A percentile compares a stretch with the other conserved stretches of the same genome.
Evolutionary conservation across 2,329 filamentous ascomycete genomes (phyloP).

Genomic region (Paecilomyces niveus): DNA sequence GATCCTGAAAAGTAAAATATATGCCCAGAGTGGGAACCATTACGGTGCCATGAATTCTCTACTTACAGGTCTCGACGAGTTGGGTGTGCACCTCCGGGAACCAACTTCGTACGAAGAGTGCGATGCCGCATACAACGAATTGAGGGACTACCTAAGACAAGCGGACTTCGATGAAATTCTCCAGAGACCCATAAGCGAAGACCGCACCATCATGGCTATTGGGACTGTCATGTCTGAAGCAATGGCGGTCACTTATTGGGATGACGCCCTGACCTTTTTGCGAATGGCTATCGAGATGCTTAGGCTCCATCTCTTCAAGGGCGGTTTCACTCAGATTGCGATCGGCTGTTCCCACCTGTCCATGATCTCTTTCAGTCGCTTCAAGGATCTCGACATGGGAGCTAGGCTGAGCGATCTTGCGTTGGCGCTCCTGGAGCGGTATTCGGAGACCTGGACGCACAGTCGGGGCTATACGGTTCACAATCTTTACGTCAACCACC

Average conservation of each 20-base stretch:
- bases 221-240: slow-evolving; percentile 53
- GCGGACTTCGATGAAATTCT: slow-evolving; percentile 43
- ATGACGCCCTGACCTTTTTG: slow-evolving; percentile 53
- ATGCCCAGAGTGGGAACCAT: slow-evolving; percentile 66
- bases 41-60: slow-evolving; percentile 61
- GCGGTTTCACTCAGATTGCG: slow-evolving; percentile 51
- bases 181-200: slow-evolving; percentile 34
- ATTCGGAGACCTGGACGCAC: slow-evolving; percentile 47
- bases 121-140: slow-evolving; percentile 63
- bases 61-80: slow-evolving; percentile 61
- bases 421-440: slow-evolving; percentile 45
- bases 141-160: slow-evolving; percentile 53
- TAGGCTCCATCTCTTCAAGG: slow-evolving; percentile 47
- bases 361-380: slow-evolving; percentile 50
- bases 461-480: slow-evolving; percentile 52
- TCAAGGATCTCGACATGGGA: slow-evolving; percentile 50
- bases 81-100: slow-evolving; percentile 61
- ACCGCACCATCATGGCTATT: slow-evolving; percentile 36
- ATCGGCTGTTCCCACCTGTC: slow-evolving; percentile 54
- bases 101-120: slow-evolving; percentile 68
- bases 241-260: slow-evolving; percentile 54
- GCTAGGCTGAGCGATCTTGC: slow-evolving; percentile 48
- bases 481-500: slow-evolving; percentile 56
- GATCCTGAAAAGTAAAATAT: slow-evolving; percentile 73
- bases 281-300: slow-evolving; percentile 53